Evolutionary conservation across 345 rosid species (phyloP), one percentile per base, ranked within the genome.

Genomic region (Gossypium ekmanianum): DNA sequence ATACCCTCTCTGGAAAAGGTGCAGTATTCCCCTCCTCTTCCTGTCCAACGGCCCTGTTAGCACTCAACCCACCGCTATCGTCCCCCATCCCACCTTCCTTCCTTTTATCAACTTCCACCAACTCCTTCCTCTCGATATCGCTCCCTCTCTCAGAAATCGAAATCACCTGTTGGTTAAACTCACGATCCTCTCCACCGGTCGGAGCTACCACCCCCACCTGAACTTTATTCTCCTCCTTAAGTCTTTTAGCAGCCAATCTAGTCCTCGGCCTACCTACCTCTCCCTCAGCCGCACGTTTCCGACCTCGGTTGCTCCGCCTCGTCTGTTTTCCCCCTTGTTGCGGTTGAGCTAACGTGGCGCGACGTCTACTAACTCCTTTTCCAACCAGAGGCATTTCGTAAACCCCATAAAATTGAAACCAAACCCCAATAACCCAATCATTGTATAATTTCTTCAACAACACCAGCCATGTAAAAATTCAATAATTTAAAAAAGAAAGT

Each of bases 1-100:
- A 34, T 81, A 96, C 99, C 85, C 85, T 88, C 72, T 96, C 97
- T 0, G 99, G 99, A 69, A 95, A 86, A 22, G 99, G 99, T 9
- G 88, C 91, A 16, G 97, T 88, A 71, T 80, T 89, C 52, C 94
- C 96, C 84, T 95, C 99, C 81, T 95, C 98, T 79, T 93, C 98
- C 68, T 79, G 89, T 0, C 90, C 94, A 75, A 85, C 90, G 34
- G 87, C 98, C 79, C 86, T 83, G 72, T 88, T 87, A 75, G 97
- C 92, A 67, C 89, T 86, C 80, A 87, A 83, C 43, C 94, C 98
- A 51, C 97, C 90, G 58, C 87, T 88, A 64, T 84, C 89, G 55
- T 88, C 90, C 74, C 80, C 97, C 84, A 94, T 90, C 10, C 76
- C 83, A 77, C 67, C 75, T 79, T 85, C 81, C 71, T 81, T 79